phyloP scores from a whole-genome alignment of 805 yeast species.

The Metschnikowia lachancei region DNA sequence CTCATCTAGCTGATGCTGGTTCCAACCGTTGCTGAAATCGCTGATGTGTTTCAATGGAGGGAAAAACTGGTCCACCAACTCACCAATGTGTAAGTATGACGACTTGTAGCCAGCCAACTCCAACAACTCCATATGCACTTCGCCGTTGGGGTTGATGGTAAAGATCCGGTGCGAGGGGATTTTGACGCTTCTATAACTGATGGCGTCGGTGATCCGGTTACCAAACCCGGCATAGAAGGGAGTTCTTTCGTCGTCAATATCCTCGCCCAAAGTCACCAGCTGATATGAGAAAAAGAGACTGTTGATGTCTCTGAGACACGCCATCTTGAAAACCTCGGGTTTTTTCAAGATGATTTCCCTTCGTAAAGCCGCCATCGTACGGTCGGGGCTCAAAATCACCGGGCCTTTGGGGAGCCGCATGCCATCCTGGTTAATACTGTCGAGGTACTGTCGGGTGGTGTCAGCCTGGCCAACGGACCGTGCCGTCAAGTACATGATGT shows the following conservation, averaged over 20 bases:
- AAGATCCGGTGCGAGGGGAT: slow-evolving; percentile 92
- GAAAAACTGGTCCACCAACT: slow-evolving; percentile 94
- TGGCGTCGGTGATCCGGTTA: slow-evolving; percentile 92
- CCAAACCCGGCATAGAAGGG: slow-evolving; percentile 99
- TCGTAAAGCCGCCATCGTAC: slow-evolving; percentile 91
- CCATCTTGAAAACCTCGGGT: slow-evolving; percentile 98
- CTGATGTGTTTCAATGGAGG: slow-evolving; percentile 60
- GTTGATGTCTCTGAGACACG: slow-evolving; percentile 84
- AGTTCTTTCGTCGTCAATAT: slow-evolving; percentile 49
- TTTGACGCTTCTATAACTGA: slow-evolving; percentile 89
- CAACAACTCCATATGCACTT: slow-evolving; percentile 93
- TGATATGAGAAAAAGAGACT: slow-evolving; percentile 51
- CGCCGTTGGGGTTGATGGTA: slow-evolving; percentile 94
- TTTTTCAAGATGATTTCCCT: slow-evolving; percentile 91
- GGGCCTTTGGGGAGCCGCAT: slow-evolving; percentile 81
- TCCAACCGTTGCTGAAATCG: slow-evolving; percentile 34
- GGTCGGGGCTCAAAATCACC: slow-evolving; percentile 89
- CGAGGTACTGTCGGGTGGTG: slow-evolving; percentile 77
- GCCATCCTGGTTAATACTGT: slow-evolving; percentile 70
- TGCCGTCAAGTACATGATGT: slow-evolving; percentile 89
- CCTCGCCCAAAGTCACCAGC: slow-evolving; percentile 9
- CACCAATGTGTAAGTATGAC: slow-evolving; percentile 85
- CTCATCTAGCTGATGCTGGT: slow-evolving; percentile 34
- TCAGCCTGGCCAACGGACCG: slow-evolving; percentile 96
- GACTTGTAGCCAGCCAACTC: slow-evolving; percentile 92